Evolutionary conservation across 495 filamentous ascomycete genomes (phyloP).

Genomic region (Penicillium mononematosum): DNA sequence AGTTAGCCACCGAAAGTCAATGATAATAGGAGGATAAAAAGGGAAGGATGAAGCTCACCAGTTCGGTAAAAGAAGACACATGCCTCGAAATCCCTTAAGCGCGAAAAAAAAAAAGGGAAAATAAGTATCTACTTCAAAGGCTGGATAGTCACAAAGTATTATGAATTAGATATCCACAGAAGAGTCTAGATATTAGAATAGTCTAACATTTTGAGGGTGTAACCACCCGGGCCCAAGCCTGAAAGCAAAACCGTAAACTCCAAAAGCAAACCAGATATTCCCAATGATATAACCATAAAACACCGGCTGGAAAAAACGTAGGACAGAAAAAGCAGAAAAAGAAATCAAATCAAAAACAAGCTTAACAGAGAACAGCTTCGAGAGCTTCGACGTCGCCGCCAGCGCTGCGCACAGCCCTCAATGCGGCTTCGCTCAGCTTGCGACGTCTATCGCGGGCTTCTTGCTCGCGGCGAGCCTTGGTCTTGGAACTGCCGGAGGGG

Average conservation of each 20-base stretch:
- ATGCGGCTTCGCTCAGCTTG: slow-evolving; percentile 69
- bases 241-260: slow-evolving; percentile 22
- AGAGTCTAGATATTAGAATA: slow-evolving; percentile 29
- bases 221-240: slow-evolving; percentile 15
- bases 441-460: slow-evolving; percentile 78
- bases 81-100: not conserved
- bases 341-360: slow-evolving; percentile 5
- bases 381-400: slow-evolving; percentile 71
- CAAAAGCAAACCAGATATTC: slow-evolving; percentile 28
- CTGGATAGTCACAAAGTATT: slow-evolving; percentile 7
- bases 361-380: slow-evolving; percentile 45
- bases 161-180: slow-evolving; percentile 24
- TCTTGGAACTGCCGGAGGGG: slow-evolving; percentile 87
- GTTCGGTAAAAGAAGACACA: not conserved
- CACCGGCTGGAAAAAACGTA: slow-evolving; percentile 22
- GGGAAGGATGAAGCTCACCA: not conserved
- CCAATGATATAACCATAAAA: slow-evolving; percentile 29
- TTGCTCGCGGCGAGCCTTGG: slow-evolving; percentile 84
- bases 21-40: not conserved
- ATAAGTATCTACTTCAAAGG: not conserved
- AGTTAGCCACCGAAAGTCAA: not conserved
- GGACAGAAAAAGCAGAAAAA: slow-evolving; percentile 17
- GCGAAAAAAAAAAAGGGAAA: not conserved
- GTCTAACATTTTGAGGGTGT: slow-evolving; percentile 29
- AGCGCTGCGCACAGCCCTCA: slow-evolving; percentile 69